These are phyloP conservation scores for Ophiocordyceps polyrhachis-furcata DNA, from an alignment of 2,329 filamentous ascomycete species.

Conservation along the genomic window DNA sequence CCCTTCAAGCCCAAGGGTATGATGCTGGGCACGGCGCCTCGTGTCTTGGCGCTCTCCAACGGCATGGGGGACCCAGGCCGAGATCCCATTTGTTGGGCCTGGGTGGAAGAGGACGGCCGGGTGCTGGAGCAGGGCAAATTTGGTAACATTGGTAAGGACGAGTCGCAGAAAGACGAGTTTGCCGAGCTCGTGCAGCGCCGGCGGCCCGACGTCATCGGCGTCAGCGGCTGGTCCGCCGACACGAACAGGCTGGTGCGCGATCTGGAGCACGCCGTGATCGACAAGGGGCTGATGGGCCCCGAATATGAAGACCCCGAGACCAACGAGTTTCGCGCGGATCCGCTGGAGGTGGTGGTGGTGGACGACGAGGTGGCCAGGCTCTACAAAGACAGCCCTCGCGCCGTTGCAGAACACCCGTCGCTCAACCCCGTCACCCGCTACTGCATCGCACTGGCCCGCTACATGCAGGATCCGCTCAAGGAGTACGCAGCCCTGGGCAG, in stretches of 20 bases:
- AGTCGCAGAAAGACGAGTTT: constrained; percentile 47
- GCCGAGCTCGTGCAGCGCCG: constrained; percentile 62
- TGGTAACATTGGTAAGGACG: constrained; percentile 55
- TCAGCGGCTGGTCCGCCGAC: constrained; percentile 78
- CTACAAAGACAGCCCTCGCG: constrained; percentile 79
- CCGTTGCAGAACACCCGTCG: constrained; percentile 61
- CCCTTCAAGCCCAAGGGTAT: constrained; percentile 92
- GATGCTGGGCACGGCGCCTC: constrained; percentile 69
- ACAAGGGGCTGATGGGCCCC: constrained; percentile 58
- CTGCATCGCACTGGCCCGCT: constrained; percentile 73
- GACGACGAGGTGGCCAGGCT: constrained; percentile 96
- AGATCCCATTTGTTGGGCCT: constrained; percentile 79
- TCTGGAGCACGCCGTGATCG: constrained; percentile 57
- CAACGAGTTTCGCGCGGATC: constrained; percentile 56
- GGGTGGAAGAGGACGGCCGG: constrained; percentile 80
- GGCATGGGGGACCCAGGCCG: constrained; percentile 55
- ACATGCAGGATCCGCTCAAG: constrained; percentile 89
- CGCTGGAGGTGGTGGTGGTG: constrained; percentile 73
- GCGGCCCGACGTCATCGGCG: constrained; percentile 74
- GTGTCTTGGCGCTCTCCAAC: constrained; percentile 73
- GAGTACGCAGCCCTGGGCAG: constrained; percentile 87
- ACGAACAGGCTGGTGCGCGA: constrained; percentile 70
- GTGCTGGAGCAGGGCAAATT: constrained; percentile 83
- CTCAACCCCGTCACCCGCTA: constrained; percentile 67
- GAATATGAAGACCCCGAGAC: constrained; percentile 69